Evolutionary conservation across 768 basidiomycete genomes (phyloP).

Genomic region (Tricholoma sp.): DNA sequence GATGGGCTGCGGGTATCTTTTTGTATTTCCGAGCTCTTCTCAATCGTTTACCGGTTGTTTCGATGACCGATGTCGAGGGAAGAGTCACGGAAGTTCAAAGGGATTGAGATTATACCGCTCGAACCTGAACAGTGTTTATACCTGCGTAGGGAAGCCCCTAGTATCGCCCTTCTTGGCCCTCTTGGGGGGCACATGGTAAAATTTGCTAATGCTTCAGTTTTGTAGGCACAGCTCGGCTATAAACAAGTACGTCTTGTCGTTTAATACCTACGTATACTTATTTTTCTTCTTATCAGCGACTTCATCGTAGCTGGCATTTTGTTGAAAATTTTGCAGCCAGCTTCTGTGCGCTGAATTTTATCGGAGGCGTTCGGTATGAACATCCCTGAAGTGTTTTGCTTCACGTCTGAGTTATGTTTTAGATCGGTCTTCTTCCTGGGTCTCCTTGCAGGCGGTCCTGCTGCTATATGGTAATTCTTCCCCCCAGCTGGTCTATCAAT

Average conservation of each 20-base stretch:
- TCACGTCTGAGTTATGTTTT: background rate
- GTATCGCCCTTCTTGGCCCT: constrained; percentile 43
- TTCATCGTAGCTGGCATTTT: constrained; percentile 82
- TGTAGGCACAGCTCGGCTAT: constrained; percentile 71
- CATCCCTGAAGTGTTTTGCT: background rate
- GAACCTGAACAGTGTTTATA: constrained; percentile 98
- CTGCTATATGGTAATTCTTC: constrained; percentile 65
- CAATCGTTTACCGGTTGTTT: constrained; percentile 18
- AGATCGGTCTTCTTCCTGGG: constrained; percentile 81
- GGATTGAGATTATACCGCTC: constrained; percentile 97
- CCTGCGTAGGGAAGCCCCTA: constrained; percentile 98
- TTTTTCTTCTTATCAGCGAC: constrained; percentile 45
- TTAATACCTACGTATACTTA: background rate
- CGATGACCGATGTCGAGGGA: constrained; percentile 15
- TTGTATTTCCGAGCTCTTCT: constrained; percentile 21
- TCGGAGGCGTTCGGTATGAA: constrained; percentile 74
- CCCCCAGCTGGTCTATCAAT: background rate
- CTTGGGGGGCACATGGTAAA: constrained; percentile 30
- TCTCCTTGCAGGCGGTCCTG: constrained; percentile 80
- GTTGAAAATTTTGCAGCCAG: constrained; percentile 85
- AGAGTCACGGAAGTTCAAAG: constrained; percentile 30
- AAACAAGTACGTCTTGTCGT: constrained; percentile 52
- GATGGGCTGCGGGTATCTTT: constrained; percentile 88
- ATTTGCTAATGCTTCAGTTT: constrained; percentile 46
- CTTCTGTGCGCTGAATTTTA: constrained; percentile 87